Evolutionary conservation across 768 basidiomycete genomes (phyloP).

Genomic region (Psilocybe tampanensis): DNA sequence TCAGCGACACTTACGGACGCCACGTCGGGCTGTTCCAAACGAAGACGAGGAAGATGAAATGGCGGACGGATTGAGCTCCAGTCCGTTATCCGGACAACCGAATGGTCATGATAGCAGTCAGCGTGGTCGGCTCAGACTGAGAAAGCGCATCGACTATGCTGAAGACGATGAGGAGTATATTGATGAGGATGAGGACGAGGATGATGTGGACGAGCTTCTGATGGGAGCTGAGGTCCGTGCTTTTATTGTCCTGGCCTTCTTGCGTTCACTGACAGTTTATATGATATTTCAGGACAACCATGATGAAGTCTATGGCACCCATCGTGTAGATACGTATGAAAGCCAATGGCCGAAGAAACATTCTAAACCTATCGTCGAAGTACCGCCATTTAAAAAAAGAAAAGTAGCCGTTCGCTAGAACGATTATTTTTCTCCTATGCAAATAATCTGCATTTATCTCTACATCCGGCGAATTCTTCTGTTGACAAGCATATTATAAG

Average conservation of each 20-base stretch:
- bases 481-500: no score
- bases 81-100: background rate
- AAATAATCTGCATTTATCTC: no score
- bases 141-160: conserved; percentile 21
- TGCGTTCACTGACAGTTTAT: background rate
- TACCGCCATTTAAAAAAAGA: conserved; percentile 39
- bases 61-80: conserved; percentile 21
- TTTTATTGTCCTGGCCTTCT: background rate
- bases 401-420: conserved; percentile 24
- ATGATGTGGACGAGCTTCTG: conserved; percentile 64
- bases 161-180: conserved; percentile 32
- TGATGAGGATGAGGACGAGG: conserved; percentile 33
- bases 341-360: conserved; percentile 14
- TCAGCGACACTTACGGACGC: conserved; percentile 10
- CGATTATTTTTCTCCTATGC: no score
- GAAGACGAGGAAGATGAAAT: conserved; percentile 21
- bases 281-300: conserved; percentile 51
- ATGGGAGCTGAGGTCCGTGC: conserved; percentile 56
- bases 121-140: conserved; percentile 14
- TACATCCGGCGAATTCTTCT: no score
- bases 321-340: conserved; percentile 15
- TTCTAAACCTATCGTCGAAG: background rate
- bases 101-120: background rate
- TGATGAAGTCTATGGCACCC: conserved; percentile 35
- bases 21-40: conserved; percentile 14